phyloP scores from a whole-genome alignment of 495 filamentous ascomycete species.

The Massariosphaeria phaeospora region DNA sequence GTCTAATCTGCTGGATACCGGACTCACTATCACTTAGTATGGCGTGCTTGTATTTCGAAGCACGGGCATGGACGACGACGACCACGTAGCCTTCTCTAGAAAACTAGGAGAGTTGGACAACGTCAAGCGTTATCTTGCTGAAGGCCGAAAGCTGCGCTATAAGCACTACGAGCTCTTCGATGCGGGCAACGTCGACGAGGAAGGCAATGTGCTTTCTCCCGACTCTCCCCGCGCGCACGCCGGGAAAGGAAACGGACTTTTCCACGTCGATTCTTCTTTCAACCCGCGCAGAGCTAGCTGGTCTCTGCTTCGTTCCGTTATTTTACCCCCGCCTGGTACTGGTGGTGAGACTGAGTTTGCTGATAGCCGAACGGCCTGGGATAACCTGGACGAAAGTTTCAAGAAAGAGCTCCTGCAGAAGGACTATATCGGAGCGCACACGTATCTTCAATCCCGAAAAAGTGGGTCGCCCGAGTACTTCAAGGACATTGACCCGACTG shows the following conservation, averaged over 20 bases:
- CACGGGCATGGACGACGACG: slow-evolving; percentile 49
- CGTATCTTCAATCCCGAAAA: slow-evolving; percentile 52
- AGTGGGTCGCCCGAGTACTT: slow-evolving; percentile 50
- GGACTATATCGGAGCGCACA: slow-evolving; percentile 53
- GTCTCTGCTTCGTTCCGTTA: slow-evolving; percentile 50
- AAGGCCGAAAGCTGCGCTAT: slow-evolving; percentile 47
- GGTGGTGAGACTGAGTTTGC: slow-evolving; percentile 58
- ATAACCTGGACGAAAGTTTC: slow-evolving; percentile 44
- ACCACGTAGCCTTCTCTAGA: slow-evolving; percentile 51
- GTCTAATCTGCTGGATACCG: not conserved
- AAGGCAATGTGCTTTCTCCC: slow-evolving; percentile 42
- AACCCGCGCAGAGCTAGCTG: slow-evolving; percentile 56
- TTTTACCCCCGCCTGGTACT: slow-evolving; percentile 48
- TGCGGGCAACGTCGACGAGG: slow-evolving; percentile 51
- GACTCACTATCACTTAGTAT: slow-evolving; percentile 42
- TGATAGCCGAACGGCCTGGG: slow-evolving; percentile 52
- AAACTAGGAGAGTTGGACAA: slow-evolving; percentile 57
- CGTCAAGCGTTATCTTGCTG: slow-evolving; percentile 49
- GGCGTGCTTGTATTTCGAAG: slow-evolving; percentile 54
- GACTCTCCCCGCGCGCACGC: slow-evolving; percentile 37
- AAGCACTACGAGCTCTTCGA: slow-evolving; percentile 53
- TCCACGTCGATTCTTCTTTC: slow-evolving; percentile 56
- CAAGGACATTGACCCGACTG: slow-evolving; percentile 44
- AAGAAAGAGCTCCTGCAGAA: slow-evolving; percentile 42
- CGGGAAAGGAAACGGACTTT: slow-evolving; percentile 50